Evolutionary conservation across 345 rosid genomes (phyloP), one percentile per base, ranked within the genome.

Genomic region (Leavenworthia alabamica): DNA sequence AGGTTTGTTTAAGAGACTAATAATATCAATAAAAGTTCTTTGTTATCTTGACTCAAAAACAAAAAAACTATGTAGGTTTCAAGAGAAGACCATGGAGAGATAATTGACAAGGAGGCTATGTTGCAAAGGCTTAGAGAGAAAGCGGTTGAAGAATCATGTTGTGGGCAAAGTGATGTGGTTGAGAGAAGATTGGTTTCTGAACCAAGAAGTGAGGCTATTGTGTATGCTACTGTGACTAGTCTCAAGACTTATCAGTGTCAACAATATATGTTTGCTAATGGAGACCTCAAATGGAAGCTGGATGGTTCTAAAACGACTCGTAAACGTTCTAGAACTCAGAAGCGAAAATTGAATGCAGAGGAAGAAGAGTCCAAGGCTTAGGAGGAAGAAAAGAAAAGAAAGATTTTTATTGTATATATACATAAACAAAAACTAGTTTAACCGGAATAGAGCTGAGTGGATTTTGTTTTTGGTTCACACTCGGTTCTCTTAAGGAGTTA

Each of bases 201-300:
- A 45, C 82, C 99, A 2, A 82, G 64, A 75, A 76, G 78, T 16
- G 87, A 87, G 65, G 54, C 67, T 60, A 73, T 76, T 8, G 80
- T 73, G 13, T 76, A 82, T 73, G 94, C 90, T 45, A 57, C 81
- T 19, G 86, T 82, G 36, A 89, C 96, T 24, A 89, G 81, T 72
- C 70, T 89, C 50, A 85, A 71, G 77, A 53, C 76, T 4, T 81
- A 73, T 32, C 78, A 74, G 28, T 44, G 66, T 14, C 77, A 79
- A 14, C 77, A 79, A 9, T 57, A 60, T 57, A 52, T 62, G 29
- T 63, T 67, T 19, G 71, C 73, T 28, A 83, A 79, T 12, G 83
- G 87, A 5, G 82, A 79, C 26, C 62, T 81, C 45, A 87, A 78
- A 65, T 74, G 73, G 51, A 65, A 35, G 62, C 79, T 57, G 62